These are phyloP conservation scores for Bipolaris sorokiniana DNA, from an alignment of 2,329 filamentous ascomycete species.

Conservation along the genomic window DNA sequence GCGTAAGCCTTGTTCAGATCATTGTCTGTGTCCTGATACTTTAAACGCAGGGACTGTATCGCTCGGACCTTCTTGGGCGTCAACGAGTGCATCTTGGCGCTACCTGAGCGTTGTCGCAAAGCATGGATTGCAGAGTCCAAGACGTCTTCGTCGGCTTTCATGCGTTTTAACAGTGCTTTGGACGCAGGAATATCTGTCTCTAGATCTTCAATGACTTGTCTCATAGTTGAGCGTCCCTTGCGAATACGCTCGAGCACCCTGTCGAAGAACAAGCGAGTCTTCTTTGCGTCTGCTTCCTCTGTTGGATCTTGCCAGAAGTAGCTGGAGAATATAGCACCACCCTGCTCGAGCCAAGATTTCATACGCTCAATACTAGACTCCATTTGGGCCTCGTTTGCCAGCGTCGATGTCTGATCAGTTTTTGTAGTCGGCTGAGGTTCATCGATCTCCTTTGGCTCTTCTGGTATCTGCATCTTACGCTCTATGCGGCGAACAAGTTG, in stretches of 20 bases:
- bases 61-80: constrained; percentile 18
- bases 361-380: constrained; percentile 40
- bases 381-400: constrained; percentile 6
- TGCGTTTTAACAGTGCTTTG: constrained; percentile 31
- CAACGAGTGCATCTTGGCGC: constrained; percentile 7
- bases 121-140: constrained; percentile 20
- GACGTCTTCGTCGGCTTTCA: constrained; percentile 36
- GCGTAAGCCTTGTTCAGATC: constrained; percentile 27
- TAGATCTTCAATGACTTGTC: constrained; percentile 35
- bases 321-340: constrained; percentile 32
- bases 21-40: constrained; percentile 27
- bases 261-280: constrained; percentile 29
- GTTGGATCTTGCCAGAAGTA: constrained; percentile 45
- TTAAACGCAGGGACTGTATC: constrained; percentile 19
- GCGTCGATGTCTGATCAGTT: background rate
- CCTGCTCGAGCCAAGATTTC: constrained; percentile 38
- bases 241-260: constrained; percentile 25
- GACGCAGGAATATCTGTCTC: constrained; percentile 35
- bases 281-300: constrained; percentile 29
- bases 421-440: background rate
- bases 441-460: constrained; percentile 2
- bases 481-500: constrained; percentile 37
- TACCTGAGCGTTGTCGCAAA: constrained; percentile 16
- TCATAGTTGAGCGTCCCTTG: constrained; percentile 32
- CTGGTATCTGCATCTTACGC: constrained; percentile 25